These are phyloP conservation scores for Phytophthora litchii DNA, from an alignment of 352 stramenopile genomes.

Conservation along the genomic window DNA sequence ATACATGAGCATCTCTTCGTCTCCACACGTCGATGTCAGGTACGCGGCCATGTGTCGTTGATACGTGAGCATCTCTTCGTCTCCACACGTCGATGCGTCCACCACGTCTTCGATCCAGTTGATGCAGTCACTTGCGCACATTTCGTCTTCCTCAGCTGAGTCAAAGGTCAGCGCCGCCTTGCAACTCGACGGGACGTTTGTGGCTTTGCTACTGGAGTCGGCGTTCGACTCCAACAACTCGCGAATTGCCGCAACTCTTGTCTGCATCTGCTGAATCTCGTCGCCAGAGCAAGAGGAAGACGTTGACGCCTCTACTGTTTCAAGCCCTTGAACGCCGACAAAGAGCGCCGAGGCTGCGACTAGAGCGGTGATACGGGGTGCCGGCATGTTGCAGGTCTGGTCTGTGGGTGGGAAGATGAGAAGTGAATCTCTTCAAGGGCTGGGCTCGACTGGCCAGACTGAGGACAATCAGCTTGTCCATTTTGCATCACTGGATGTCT, in stretches of 20 bases:
- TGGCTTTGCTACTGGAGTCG: constrained; percentile 14
- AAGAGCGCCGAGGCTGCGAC: constrained; percentile 2
- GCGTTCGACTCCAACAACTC: constrained; percentile 13
- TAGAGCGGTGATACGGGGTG: constrained; percentile 13
- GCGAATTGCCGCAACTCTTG: constrained; percentile 14
- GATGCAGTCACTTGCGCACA: constrained; percentile 22
- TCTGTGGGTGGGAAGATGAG: constrained; percentile 19
- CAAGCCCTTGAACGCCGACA: background rate
- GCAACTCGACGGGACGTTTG: constrained; percentile 15
- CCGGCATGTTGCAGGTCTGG: constrained; percentile 13
- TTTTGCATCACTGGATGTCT: constrained; percentile 19
- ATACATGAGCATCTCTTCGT: constrained; percentile 28
- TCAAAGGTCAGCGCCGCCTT: constrained; percentile 26
- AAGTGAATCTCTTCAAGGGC: constrained; percentile 18
- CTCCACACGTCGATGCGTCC: constrained; percentile 20
- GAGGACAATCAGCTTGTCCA: constrained; percentile 24
- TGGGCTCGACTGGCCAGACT: constrained; percentile 26
- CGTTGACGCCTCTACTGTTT: background rate
- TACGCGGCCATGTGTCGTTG: constrained; percentile 28
- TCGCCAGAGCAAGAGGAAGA: constrained; percentile 13
- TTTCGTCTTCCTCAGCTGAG: constrained; percentile 8
- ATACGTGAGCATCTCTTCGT: constrained; percentile 28
- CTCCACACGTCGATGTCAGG: constrained; percentile 22
- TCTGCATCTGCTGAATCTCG: constrained; percentile 22
- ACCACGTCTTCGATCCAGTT: constrained; percentile 26